Base-by-base conservation (phyloP, 1,284 basidiomycete genomes). In the Rhodotorula glutinis region DNA sequence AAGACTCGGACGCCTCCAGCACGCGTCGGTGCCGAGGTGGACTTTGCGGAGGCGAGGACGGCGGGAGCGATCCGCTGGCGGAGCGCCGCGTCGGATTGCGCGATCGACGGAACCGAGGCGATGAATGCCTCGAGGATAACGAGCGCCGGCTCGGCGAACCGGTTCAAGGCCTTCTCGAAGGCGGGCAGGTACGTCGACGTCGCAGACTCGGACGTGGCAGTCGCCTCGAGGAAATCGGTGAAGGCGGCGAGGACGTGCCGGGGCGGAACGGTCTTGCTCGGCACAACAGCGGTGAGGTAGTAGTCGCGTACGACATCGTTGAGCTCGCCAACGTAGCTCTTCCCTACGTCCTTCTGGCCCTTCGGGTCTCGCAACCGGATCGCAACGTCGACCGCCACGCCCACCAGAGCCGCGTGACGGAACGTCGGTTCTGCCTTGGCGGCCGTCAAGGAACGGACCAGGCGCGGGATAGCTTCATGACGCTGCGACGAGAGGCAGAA, bases 11-110 rank as follows among this genome's bases (percentile, higher is more conserved):
- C 78, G 0, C 88, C 83, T 66, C 84, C 84, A 0, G 81, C 68
- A 38, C 92, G 86, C 3, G 87, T 87, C 30, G 81, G 73, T 0
- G 84, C 74, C 69, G 91, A 92, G 66, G 83, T 85, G 1, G 92
- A 94, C 79, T 92, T 94, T 27, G 90, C 82, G 58, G 85, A 84
- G 70, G 85, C 88, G 62, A 92, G 80, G 38, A 85, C 80, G 52
- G 88, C 83, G 0, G 85, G 82, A 17, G 92, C 80, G 8, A 93
- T 77, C 29, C 85, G 80, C 21, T 79, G 73, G 27, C 84, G 82
- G 16, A 92, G 77, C 2, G 84, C 77, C 55, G 85, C 82, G 1
- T 84, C 81, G 9, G 77, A 68, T 67, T 89, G 81, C 76, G 89
- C 87, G 27, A 83, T 78, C 21, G 81, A 75, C 46, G 85, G 81